Evolutionary conservation across 768 basidiomycete species (phyloP).

Genomic region (Mycena capillaripes): DNA sequence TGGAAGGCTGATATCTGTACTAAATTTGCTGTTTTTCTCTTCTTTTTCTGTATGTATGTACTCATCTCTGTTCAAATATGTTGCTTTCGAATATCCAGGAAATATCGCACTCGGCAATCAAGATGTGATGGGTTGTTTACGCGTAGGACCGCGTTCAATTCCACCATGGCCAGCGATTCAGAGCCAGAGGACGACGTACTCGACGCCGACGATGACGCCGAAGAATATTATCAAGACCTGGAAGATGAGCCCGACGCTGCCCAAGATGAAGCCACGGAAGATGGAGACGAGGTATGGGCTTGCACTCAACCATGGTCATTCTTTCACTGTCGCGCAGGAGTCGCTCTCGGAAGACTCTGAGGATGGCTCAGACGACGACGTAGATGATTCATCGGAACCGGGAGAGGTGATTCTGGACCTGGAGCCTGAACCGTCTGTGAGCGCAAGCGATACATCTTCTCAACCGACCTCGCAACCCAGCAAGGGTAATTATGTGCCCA

Average conservation of each 20-base stretch:
- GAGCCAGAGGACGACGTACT: slow-evolving; percentile 74
- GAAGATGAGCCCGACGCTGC: slow-evolving; percentile 58
- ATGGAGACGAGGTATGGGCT: slow-evolving; percentile 71
- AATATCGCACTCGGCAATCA: not conserved
- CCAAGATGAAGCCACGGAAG: slow-evolving; percentile 74
- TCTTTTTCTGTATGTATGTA: slow-evolving; percentile 14
- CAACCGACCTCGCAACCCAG: slow-evolving; percentile 47
- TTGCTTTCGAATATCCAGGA: not conserved
- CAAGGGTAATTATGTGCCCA: slow-evolving; percentile 45
- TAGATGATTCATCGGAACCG: slow-evolving; percentile 65
- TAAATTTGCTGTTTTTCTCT: not conserved
- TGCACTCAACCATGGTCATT: not conserved
- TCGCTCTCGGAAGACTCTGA: slow-evolving; percentile 74
- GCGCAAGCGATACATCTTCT: slow-evolving; percentile 40
- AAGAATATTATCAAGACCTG: slow-evolving; percentile 67
- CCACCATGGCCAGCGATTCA: slow-evolving; percentile 69
- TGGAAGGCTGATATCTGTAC: slow-evolving; percentile 56
- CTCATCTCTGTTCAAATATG: slow-evolving; percentile 7
- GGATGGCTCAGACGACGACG: slow-evolving; percentile 59
- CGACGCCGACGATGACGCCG: slow-evolving; percentile 68
- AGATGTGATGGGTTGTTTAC: slow-evolving; percentile 6
- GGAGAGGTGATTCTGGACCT: slow-evolving; percentile 43
- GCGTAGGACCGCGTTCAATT: not conserved
- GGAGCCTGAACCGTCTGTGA: slow-evolving; percentile 41
- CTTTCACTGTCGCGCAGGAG: slow-evolving; percentile 54